These are phyloP conservation scores for Quercus alba DNA, from an alignment of 306 rosid species.

Conservation along the genomic window DNA sequence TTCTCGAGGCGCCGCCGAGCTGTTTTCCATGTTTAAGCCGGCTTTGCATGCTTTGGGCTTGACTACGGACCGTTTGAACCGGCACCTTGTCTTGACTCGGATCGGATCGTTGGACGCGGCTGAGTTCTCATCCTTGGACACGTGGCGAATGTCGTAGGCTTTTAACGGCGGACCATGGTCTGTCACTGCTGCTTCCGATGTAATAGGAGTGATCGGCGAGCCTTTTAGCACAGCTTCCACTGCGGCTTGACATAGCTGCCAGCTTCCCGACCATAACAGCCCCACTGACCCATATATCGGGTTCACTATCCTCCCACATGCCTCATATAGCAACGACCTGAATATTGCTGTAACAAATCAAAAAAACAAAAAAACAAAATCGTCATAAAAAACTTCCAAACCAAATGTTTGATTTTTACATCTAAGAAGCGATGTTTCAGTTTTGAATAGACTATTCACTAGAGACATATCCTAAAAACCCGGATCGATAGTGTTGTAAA, in stretches of 20 bases:
- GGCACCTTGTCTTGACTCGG: conserved; percentile 59
- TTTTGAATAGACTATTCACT: too few species aligned
- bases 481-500: too few species aligned
- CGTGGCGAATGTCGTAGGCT: conserved; percentile 91
- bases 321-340: conserved; percentile 84
- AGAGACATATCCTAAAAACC: too few species aligned
- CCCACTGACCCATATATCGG: conserved; percentile 97
- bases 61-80: conserved; percentile 44
- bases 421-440: too few species aligned
- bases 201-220: conserved; percentile 74
- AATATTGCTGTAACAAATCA: conserved; percentile 58
- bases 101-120: conserved; percentile 50
- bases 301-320: conserved; percentile 91
- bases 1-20: conserved; percentile 14
- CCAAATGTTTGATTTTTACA: too few species aligned
- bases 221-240: conserved; percentile 92
- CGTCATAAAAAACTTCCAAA: too few species aligned
- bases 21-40: background rate
- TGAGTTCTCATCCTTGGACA: conserved; percentile 78
- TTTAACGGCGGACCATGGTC: conserved; percentile 84
- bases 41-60: conserved; percentile 42
- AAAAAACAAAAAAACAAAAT: background rate
- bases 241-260: conserved; percentile 95
- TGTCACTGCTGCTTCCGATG: conserved; percentile 68
- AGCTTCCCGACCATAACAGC: conserved; percentile 92